These are phyloP conservation scores for Alternaria alternata DNA, from an alignment of 2,329 filamentous ascomycete species.

Conservation along the genomic window DNA sequence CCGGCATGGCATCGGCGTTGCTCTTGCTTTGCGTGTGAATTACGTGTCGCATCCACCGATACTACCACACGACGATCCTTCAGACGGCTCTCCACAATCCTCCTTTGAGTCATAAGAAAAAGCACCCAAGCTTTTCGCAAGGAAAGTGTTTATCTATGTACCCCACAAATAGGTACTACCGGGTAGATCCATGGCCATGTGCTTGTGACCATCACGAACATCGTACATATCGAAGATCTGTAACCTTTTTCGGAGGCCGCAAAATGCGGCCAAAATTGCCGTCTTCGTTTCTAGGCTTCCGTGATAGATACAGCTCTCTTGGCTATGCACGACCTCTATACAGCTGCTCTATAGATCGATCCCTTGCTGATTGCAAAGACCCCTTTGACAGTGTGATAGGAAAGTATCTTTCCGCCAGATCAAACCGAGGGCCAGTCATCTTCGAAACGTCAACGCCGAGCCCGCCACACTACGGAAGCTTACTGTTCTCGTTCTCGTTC, in stretches of 20 bases:
- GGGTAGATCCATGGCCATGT: not conserved
- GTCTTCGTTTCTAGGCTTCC: not conserved
- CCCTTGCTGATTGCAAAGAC: not conserved
- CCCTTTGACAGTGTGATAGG: not conserved
- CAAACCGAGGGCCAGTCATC: not conserved
- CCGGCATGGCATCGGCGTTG: not conserved
- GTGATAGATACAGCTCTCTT: not conserved
- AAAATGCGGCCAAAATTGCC: not conserved
- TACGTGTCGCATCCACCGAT: not conserved
- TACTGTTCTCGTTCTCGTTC: not conserved
- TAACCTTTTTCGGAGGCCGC: not conserved
- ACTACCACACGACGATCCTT: not conserved
- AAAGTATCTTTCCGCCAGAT: not conserved
- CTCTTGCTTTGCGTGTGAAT: not conserved
- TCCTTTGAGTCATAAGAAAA: not conserved
- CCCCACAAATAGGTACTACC: not conserved
- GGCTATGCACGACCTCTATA: not conserved
- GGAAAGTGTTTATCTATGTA: not conserved
- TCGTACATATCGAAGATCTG: not conserved
- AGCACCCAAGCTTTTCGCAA: not conserved
- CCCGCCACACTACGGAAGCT: not conserved
- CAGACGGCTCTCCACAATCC: constrained; percentile 2
- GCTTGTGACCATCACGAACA: not conserved
- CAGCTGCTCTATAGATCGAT: not conserved
- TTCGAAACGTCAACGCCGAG: not conserved